Conservation (phyloP, 2,329 filamentous ascomycete species). For the Clarireedia hainanense region DNA sequence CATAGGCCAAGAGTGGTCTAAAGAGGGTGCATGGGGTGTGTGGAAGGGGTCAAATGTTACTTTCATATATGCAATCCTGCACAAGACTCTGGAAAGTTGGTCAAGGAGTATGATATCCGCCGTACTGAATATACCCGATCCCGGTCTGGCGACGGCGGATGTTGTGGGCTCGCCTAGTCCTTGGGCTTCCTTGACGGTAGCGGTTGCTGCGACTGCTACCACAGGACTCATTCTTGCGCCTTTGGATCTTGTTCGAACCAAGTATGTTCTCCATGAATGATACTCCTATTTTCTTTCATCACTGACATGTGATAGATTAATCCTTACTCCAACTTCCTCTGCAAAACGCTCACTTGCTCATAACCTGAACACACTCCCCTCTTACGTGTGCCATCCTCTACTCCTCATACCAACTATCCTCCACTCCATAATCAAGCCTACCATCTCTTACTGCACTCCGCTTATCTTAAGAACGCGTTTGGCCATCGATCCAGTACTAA, state of each 20-base stretch:
- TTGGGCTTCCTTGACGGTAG: slow-evolving; percentile 69
- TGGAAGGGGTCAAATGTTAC: slow-evolving; percentile 93
- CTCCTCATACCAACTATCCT: slow-evolving; percentile 79
- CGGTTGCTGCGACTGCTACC: slow-evolving; percentile 54
- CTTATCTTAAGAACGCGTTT: slow-evolving; percentile 80
- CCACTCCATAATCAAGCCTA: slow-evolving; percentile 74
- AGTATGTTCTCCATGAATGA: slow-evolving; percentile 26
- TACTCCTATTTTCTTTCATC: not conserved
- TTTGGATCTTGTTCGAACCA: slow-evolving; percentile 81
- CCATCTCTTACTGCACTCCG: slow-evolving; percentile 75
- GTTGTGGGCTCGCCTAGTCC: slow-evolving; percentile 79
- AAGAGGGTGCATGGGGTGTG: slow-evolving; percentile 81
- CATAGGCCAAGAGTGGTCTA: slow-evolving; percentile 79
- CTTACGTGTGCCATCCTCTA: slow-evolving; percentile 61
- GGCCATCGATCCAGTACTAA: slow-evolving; percentile 71
- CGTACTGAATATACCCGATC: slow-evolving; percentile 80
- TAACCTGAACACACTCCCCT: slow-evolving; percentile 70
- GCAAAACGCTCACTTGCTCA: slow-evolving; percentile 67
- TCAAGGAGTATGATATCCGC: slow-evolving; percentile 85
- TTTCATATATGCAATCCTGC: slow-evolving; percentile 81
- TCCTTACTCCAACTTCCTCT: slow-evolving; percentile 72
- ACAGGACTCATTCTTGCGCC: slow-evolving; percentile 79
- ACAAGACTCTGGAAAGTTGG: slow-evolving; percentile 86
- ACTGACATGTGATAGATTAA: slow-evolving; percentile 50
- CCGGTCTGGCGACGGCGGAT: slow-evolving; percentile 55